Evolutionary conservation across 371 early-diverging fungal genomes (phyloP), one percentile per base, ranked within the genome.

Genomic region (Actinomucor elegans): DNA sequence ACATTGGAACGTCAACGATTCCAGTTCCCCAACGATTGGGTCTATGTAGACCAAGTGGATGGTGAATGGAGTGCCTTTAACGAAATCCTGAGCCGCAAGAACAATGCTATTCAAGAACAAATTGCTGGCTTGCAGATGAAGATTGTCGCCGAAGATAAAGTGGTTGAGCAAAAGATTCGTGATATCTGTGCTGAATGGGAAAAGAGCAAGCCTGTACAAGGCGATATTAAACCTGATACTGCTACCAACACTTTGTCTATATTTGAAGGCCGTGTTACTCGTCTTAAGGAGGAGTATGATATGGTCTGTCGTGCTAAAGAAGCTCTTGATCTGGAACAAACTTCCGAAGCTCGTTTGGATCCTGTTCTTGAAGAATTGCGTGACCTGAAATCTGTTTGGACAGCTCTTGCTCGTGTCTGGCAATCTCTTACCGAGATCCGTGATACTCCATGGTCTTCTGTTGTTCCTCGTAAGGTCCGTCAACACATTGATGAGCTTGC

Each of bases 51-150:
- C 49, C 93, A 96, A 59, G 84, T 98, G 8, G 97, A 96, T 42
- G 96, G 97, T 60, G 98, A 97, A 69, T 98, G 97, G 97, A 90
- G 91, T 59, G 93, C 97, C 2, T 96, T 98, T 54, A 93, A 90
- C 61, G 95, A 96, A 72, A 95, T 98, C 47, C 61, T 96, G 44
- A 79, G 78, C 37, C 84, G 93, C 71, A 98, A 98, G 87, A 90
- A 92, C 68, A 85, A 85, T 50, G 85, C 89, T 26, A 95, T 98
- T 57, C 93, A 96, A 65, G 93, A 95, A 45, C 98, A 97, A 66
- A 84, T 94, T 61, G 91, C 92, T 42, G 92, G 86, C 21, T 64
- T 96, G 45, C 94, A 95, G 76, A 79, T 85, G 79, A 94, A 94
- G 85, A 93, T 95, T 67, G 81, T 89, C 20, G 82, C 86, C 3